Percentiles rank a stretch among this genome's conserved stretches.
Conservation (phyloP, 1,284 basidiomycete species). For the Lignosus rhinocerotis region DNA sequence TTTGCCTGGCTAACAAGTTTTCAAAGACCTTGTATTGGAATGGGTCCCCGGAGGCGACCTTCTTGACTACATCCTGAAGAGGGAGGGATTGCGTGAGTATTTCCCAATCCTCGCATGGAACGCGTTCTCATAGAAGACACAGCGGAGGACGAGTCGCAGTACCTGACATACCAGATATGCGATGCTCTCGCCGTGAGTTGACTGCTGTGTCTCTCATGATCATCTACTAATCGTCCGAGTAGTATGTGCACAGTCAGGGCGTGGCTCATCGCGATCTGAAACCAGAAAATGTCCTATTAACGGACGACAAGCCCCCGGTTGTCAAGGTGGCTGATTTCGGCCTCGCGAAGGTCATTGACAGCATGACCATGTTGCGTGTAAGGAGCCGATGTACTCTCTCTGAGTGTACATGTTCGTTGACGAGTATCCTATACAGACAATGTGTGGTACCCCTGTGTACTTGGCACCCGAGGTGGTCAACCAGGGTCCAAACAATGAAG, state of each 20-base stretch:
- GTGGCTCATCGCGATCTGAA: constrained; percentile 92
- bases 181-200: constrained; percentile 62
- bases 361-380: constrained; percentile 69
- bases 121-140: constrained; percentile 5
- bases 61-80: constrained; percentile 73
- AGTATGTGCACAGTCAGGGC: constrained; percentile 76
- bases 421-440: constrained; percentile 50
- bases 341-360: constrained; percentile 85
- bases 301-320: constrained; percentile 58
- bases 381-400: constrained; percentile 24
- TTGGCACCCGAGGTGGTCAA: constrained; percentile 88
- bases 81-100: constrained; percentile 59
- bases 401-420: background rate
- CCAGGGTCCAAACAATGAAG: constrained; percentile 57
- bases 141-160: constrained; percentile 60
- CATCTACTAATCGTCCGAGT: constrained; percentile 11
- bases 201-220: background rate
- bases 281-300: constrained; percentile 86
- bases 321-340: constrained; percentile 94
- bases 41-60: constrained; percentile 87
- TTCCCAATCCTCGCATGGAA: background rate
- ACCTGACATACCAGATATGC: constrained; percentile 76
- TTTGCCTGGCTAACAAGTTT: background rate
- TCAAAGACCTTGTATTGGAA: constrained; percentile 73
- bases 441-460: constrained; percentile 86